phyloP scores from a whole-genome alignment of 139 green algal species.

The Micromonas commoda region DNA sequence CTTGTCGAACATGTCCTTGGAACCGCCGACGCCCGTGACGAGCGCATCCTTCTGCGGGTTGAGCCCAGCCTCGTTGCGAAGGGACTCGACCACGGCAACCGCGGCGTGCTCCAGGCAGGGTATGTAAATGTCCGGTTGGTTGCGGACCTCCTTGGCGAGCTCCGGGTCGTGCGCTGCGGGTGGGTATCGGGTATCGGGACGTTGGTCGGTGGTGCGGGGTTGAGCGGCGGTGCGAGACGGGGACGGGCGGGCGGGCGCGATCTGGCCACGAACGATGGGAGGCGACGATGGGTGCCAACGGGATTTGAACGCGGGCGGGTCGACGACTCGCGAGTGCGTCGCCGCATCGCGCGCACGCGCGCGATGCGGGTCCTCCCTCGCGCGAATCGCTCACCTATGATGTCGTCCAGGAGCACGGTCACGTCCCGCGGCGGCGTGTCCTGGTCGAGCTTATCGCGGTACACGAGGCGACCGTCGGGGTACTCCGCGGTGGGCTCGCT shows the following conservation, averaged over 20 bases:
- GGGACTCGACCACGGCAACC: not conserved
- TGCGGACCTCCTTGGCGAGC: constrained; percentile 54
- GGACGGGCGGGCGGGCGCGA: too few species aligned
- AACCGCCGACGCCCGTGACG: not conserved
- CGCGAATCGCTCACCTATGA: constrained; percentile 22
- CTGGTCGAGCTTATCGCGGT: constrained; percentile 17
- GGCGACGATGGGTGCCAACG: too few species aligned
- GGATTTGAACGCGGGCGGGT: too few species aligned
- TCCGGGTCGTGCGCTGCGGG: constrained; percentile 40
- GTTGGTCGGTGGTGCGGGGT: not conserved
- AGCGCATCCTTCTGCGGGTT: not conserved
- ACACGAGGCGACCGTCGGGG: not conserved
- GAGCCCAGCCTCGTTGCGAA: not conserved
- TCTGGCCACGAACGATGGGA: too few species aligned
- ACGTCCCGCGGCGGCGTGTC: constrained; percentile 25
- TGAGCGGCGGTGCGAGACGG: too few species aligned
- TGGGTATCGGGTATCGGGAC: not conserved
- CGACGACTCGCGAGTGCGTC: too few species aligned
- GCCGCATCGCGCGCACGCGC: too few species aligned
- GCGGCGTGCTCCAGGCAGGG: constrained; percentile 53
- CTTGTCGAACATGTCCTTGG: not conserved
- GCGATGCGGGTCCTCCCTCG: too few species aligned
- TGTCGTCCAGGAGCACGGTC: constrained; percentile 37
- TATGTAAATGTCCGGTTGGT: constrained; percentile 60
- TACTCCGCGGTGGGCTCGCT: constrained; percentile 1